Evolutionary conservation across 176 grass and related monocot species (phyloP).

Genomic region (Poa pratensis): DNA sequence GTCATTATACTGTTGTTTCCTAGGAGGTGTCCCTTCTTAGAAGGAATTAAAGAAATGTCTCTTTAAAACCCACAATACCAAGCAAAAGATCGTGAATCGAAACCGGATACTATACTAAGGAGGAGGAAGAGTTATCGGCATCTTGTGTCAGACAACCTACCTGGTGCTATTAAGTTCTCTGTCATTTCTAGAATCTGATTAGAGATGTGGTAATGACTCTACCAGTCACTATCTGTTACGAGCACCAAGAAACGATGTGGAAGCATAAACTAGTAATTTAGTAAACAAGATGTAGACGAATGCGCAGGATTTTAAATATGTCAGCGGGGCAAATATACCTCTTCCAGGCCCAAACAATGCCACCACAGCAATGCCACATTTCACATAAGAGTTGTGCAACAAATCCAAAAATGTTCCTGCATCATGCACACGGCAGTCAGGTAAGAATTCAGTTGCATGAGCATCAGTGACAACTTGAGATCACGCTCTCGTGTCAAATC

Average conservation of each 20-base stretch:
- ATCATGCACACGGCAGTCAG: conserved; percentile 22
- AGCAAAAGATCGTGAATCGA: not conserved
- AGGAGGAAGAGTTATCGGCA: conserved; percentile 4
- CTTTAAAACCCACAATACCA: not conserved
- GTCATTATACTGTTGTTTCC: not conserved
- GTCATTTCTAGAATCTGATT: not conserved
- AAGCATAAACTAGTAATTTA: not conserved
- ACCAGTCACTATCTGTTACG: not conserved
- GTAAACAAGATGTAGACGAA: conserved; percentile 6
- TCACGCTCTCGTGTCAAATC: not conserved
- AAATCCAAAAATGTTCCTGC: conserved; percentile 70
- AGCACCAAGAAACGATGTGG: not conserved
- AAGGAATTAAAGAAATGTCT: not conserved
- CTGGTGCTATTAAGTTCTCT: not conserved
- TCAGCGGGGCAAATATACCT: conserved; percentile 52
- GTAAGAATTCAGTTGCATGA: not conserved
- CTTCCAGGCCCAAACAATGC: conserved; percentile 88
- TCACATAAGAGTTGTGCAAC: conserved; percentile 93
- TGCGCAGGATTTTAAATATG: not conserved
- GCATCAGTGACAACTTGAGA: conserved; percentile 1
- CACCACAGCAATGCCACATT: conserved; percentile 75
- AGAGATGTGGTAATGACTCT: not conserved
- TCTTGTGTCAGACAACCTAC: not conserved
- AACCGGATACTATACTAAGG: not conserved
- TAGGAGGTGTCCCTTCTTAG: not conserved